Evolutionary conservation across 139 green algal genomes (phyloP).

Genomic region (Bryopsis sp.): DNA sequence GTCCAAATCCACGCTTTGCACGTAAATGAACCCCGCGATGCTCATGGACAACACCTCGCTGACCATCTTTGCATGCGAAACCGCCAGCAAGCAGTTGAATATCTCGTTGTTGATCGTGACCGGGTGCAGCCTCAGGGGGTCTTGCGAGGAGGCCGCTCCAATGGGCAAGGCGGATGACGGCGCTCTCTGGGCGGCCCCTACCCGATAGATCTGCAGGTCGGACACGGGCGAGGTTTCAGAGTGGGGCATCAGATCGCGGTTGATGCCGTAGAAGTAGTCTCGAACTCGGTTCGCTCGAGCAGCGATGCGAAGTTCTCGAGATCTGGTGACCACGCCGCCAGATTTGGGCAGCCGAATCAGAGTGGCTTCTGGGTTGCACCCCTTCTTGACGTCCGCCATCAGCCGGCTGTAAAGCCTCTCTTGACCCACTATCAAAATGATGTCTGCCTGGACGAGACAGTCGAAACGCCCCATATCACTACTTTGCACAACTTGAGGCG

Average conservation of each 20-base stretch:
- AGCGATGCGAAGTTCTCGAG: constrained; percentile 33
- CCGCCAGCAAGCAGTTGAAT: constrained; percentile 71
- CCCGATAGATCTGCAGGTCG: constrained; percentile 10
- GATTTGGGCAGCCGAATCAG: constrained; percentile 75
- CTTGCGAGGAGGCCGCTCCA: constrained; percentile 30
- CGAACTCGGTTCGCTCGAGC: constrained; percentile 49
- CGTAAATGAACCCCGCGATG: constrained; percentile 80
- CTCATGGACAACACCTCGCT: constrained; percentile 52
- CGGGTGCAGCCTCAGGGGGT: constrained; percentile 35
- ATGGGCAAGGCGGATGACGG: constrained; percentile 67
- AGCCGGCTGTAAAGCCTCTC: constrained; percentile 36
- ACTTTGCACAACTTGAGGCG: no score
- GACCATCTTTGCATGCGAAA: constrained; percentile 64
- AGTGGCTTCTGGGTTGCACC: not conserved
- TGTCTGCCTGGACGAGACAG: constrained; percentile 24
- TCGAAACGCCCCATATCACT: no score
- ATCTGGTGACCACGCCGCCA: constrained; percentile 70
- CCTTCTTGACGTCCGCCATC: not conserved
- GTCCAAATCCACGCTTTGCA: constrained; percentile 41
- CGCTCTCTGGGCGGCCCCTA: not conserved
- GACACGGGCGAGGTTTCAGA: constrained; percentile 20
- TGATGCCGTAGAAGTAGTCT: constrained; percentile 87
- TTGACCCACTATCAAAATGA: constrained; percentile 41
- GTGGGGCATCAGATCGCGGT: constrained; percentile 42
- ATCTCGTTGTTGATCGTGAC: constrained; percentile 37